phyloP scores from a whole-genome alignment of 495 filamentous ascomycete species.

The Baudoinia panamericana region DNA sequence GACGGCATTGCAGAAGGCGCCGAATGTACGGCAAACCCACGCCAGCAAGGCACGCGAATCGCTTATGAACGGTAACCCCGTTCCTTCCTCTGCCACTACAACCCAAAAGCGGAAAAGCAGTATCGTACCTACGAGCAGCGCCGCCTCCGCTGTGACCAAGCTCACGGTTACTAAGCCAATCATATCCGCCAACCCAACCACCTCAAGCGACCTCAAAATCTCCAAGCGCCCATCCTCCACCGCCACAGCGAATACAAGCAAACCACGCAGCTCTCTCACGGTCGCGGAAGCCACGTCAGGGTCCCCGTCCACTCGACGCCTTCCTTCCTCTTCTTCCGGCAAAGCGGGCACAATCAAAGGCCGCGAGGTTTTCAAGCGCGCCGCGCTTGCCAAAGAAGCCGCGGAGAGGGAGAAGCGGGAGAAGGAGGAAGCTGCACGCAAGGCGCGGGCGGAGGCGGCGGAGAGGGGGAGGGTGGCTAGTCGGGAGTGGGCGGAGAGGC shows the following conservation, averaged over 20 bases:
- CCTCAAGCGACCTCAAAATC: constrained; percentile 1
- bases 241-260: constrained; percentile 2
- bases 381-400: constrained; percentile 36
- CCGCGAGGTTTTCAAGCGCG: constrained; percentile 49
- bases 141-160: too few relatives aligned
- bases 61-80: constrained; percentile 21
- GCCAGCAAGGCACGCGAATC: constrained; percentile 46
- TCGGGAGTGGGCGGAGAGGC: constrained; percentile 59
- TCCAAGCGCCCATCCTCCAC: constrained; percentile 5
- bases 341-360: constrained; percentile 44
- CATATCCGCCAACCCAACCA: too few relatives aligned
- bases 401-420: constrained; percentile 41
- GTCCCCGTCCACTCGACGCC: constrained; percentile 19
- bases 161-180: too few relatives aligned
- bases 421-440: constrained; percentile 43
- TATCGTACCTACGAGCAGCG: constrained; percentile 12
- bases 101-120: constrained; percentile 12
- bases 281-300: too few relatives aligned
- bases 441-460: constrained; percentile 49
- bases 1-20: constrained; percentile 24
- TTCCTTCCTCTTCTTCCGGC: constrained; percentile 16
- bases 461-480: constrained; percentile 50
- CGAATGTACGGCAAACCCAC: constrained; percentile 35
- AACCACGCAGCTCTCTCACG: constrained; percentile 8
- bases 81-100: constrained; percentile 2